Conservation (phyloP, 2,329 filamentous ascomycete species). For the Fusarium goolgardi region DNA sequence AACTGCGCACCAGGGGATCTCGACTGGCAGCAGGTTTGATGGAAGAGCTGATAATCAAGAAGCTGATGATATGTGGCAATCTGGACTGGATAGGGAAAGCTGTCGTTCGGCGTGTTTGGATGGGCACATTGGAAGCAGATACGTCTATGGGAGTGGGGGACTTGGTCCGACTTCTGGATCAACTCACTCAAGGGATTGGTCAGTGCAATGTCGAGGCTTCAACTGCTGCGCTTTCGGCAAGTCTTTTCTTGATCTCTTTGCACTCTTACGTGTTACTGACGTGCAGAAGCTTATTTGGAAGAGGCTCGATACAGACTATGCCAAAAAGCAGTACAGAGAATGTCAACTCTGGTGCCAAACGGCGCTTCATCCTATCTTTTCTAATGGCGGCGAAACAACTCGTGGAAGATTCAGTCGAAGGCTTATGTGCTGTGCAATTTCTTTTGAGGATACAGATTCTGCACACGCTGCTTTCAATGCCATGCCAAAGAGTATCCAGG, state of each 20-base stretch:
- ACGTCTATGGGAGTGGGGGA: slow-evolving; percentile 35
- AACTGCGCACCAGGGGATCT: slow-evolving; percentile 67
- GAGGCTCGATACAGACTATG: slow-evolving; percentile 70
- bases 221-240: slow-evolving; percentile 74
- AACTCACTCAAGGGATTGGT: slow-evolving; percentile 57
- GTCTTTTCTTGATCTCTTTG: slow-evolving; percentile 42
- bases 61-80: slow-evolving; percentile 63
- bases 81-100: slow-evolving; percentile 74
- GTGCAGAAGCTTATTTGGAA: slow-evolving; percentile 80
- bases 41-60: slow-evolving; percentile 71
- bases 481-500: slow-evolving; percentile 68
- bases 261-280: slow-evolving; percentile 17
- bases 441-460: slow-evolving; percentile 50
- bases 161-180: slow-evolving; percentile 44
- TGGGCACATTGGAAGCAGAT: slow-evolving; percentile 64
- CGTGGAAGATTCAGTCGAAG: slow-evolving; percentile 77
- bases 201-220: slow-evolving; percentile 67
- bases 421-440: slow-evolving; percentile 75
- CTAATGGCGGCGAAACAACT: slow-evolving; percentile 73
- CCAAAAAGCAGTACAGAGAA: slow-evolving; percentile 61
- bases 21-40: slow-evolving; percentile 63
- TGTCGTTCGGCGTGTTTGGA: slow-evolving; percentile 75
- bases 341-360: slow-evolving; percentile 78
- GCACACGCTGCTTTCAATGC: slow-evolving; percentile 58
- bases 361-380: slow-evolving; percentile 74